Conservation (phyloP, 2,329 filamentous ascomycete species). For the Arthroderma sp. region DNA sequence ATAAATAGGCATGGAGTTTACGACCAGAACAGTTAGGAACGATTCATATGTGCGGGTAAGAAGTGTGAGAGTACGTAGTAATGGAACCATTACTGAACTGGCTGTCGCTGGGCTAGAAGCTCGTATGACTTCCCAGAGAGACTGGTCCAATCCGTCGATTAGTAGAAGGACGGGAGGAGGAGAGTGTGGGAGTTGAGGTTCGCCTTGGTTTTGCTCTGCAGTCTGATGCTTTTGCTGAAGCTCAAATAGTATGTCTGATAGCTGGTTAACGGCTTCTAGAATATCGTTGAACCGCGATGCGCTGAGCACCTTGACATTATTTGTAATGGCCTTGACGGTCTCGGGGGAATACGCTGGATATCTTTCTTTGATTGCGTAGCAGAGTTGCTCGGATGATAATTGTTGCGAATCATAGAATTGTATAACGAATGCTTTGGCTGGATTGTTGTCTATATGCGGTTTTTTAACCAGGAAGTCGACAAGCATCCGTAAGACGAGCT, state of each 20-base stretch:
- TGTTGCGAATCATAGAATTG: slow-evolving; percentile 8
- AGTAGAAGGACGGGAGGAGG: slow-evolving; percentile 16
- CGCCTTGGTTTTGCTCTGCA: not conserved
- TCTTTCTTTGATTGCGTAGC: slow-evolving; percentile 5
- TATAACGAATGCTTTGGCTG: slow-evolving; percentile 8
- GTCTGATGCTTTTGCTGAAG: slow-evolving; percentile 1
- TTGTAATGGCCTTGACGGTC: slow-evolving; percentile 5
- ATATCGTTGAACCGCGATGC: slow-evolving; percentile 10
- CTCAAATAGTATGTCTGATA: slow-evolving; percentile 9
- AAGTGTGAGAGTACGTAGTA: slow-evolving; percentile 21
- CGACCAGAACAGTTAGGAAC: slow-evolving; percentile 22
- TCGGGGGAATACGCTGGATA: slow-evolving; percentile 4
- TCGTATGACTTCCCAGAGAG: slow-evolving; percentile 25
- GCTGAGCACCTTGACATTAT: slow-evolving; percentile 8
- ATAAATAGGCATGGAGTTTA: slow-evolving; percentile 23
- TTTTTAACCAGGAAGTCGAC: not conserved
- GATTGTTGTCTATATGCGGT: no score
- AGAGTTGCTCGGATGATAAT: slow-evolving; percentile 2
- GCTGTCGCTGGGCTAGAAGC: slow-evolving; percentile 24
- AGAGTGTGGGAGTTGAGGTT: not conserved
- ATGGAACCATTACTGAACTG: slow-evolving; percentile 20
- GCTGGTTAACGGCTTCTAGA: slow-evolving; percentile 7
- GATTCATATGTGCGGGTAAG: slow-evolving; percentile 19
- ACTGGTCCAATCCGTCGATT: slow-evolving; percentile 24
- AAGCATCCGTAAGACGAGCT: not conserved